Percentiles rank a stretch among this genome's conserved stretches.
Evolutionary conservation across 805 yeast genomes (phyloP).

Genomic region (Wilhelminamyces savonicus): DNA sequence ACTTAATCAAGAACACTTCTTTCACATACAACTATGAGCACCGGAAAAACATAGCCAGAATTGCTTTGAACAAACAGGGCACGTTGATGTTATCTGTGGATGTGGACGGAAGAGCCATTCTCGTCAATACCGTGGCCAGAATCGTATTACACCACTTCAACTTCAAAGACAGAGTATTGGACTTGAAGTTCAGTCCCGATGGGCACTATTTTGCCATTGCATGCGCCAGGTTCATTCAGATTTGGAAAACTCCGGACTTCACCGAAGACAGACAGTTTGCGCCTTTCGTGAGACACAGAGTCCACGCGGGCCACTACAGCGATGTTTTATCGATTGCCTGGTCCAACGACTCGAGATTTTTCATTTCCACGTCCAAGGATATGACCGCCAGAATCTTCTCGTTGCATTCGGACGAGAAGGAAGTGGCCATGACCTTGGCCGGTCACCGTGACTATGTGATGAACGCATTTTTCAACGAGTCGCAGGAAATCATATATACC

Average conservation of each 20-base stretch:
- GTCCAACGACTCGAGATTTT: conserved; percentile 87
- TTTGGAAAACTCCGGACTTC: conserved; percentile 85
- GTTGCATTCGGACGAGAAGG: conserved; percentile 54
- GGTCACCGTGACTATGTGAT: conserved; percentile 91
- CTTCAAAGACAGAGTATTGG: conserved; percentile 72
- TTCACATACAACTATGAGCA: conserved; percentile 92
- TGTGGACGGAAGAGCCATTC: conserved; percentile 86
- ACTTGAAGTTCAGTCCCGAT: conserved; percentile 80
- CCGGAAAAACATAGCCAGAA: conserved; percentile 69
- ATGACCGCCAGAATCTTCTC: conserved; percentile 84
- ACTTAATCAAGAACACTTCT: conserved; percentile 74
- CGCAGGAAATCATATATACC: conserved; percentile 87
- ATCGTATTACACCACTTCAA: conserved; percentile 91
- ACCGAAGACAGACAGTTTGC: conserved; percentile 89
- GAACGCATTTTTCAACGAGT: conserved; percentile 78
- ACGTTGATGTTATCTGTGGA: conserved; percentile 80
- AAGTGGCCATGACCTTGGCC: conserved; percentile 77
- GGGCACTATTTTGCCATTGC: conserved; percentile 86
- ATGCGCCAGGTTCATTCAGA: conserved; percentile 72
- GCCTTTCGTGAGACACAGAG: conserved; percentile 86
- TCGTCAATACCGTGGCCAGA: conserved; percentile 77
- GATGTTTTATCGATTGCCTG: conserved; percentile 75
- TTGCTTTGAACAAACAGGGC: conserved; percentile 80
- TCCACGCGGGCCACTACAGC: conserved; percentile 88
- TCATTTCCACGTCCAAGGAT: conserved; percentile 83